phyloP scores from a whole-genome alignment of 257 asterid genomes.

The Capsicum chinense region DNA sequence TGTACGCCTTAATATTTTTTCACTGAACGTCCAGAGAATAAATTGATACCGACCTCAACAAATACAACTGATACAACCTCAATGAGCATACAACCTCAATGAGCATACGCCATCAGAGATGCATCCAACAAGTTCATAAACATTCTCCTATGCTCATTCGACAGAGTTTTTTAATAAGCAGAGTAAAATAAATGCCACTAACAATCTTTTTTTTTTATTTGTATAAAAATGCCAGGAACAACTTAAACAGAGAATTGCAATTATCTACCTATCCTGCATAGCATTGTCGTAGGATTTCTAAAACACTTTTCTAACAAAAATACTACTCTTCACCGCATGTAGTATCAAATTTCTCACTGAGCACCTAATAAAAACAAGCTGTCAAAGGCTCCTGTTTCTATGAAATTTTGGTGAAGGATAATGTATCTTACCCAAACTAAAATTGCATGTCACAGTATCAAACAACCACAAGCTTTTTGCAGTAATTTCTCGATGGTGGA shows the following conservation, averaged over 20 bases:
- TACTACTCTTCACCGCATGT: background rate
- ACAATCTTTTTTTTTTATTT: background rate
- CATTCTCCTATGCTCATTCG: background rate
- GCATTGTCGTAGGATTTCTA: background rate
- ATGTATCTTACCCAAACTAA: background rate
- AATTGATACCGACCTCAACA: background rate
- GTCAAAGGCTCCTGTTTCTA: background rate
- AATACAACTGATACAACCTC: conserved; percentile 3
- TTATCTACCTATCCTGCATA: background rate
- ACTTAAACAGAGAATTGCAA: background rate
- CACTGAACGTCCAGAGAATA: background rate
- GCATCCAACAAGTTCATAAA: background rate
- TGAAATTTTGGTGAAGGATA: background rate
- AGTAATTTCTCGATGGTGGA: background rate
- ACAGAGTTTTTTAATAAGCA: background rate
- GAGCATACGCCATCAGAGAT: background rate
- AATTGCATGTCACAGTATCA: background rate
- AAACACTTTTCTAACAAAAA: background rate
- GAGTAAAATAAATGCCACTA: background rate
- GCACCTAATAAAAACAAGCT: background rate
- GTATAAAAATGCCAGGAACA: background rate
- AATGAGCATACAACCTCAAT: background rate
- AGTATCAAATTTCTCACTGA: background rate
- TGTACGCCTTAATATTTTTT: background rate
- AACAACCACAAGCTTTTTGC: background rate